These are phyloP conservation scores for Arxiozyma slooffiae DNA, from an alignment of 1,139 yeast genomes.

Conservation along the genomic window DNA sequence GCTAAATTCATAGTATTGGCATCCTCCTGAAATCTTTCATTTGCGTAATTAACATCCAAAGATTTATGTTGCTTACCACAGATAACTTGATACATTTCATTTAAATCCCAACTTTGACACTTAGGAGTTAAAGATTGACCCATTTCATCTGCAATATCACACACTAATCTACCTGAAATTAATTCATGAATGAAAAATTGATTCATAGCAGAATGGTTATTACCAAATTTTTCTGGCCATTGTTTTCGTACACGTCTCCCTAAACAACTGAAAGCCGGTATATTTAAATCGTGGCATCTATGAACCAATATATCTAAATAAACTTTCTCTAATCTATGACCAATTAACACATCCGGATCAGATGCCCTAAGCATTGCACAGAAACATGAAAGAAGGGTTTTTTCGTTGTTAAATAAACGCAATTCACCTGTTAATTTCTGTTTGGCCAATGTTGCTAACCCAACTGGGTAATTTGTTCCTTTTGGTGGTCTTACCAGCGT, in stretches of 20 bases:
- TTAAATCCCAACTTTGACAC: slow-evolving; percentile 93
- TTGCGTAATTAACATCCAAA: slow-evolving; percentile 64
- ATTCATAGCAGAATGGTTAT: slow-evolving; percentile 38
- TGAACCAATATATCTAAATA: slow-evolving; percentile 75
- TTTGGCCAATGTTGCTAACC: slow-evolving; percentile 24
- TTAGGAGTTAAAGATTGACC: slow-evolving; percentile 87
- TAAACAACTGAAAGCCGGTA: slow-evolving; percentile 68
- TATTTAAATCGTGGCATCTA: slow-evolving; percentile 65
- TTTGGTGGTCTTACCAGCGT: slow-evolving; percentile 78
- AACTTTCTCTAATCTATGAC: slow-evolving; percentile 74
- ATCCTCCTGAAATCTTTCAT: slow-evolving; percentile 57
- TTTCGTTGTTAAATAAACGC: slow-evolving; percentile 61
- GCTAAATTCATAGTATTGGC: slow-evolving; percentile 60
- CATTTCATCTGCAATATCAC: slow-evolving; percentile 91
- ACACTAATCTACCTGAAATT: slow-evolving; percentile 75
- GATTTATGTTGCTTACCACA: slow-evolving; percentile 53
- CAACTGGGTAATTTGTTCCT: slow-evolving; percentile 44
- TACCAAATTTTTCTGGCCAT: slow-evolving; percentile 70
- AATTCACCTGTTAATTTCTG: slow-evolving; percentile 32
- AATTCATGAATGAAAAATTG: slow-evolving; percentile 52
- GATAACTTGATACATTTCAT: slow-evolving; percentile 80
- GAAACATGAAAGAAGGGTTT: slow-evolving; percentile 59
- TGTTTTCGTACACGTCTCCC: slow-evolving; percentile 69
- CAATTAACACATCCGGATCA: slow-evolving; percentile 88
- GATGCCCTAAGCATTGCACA: slow-evolving; percentile 58